Evolutionary conservation across 257 asterid genomes (phyloP).

Genomic region (Leonotis leonurus): DNA sequence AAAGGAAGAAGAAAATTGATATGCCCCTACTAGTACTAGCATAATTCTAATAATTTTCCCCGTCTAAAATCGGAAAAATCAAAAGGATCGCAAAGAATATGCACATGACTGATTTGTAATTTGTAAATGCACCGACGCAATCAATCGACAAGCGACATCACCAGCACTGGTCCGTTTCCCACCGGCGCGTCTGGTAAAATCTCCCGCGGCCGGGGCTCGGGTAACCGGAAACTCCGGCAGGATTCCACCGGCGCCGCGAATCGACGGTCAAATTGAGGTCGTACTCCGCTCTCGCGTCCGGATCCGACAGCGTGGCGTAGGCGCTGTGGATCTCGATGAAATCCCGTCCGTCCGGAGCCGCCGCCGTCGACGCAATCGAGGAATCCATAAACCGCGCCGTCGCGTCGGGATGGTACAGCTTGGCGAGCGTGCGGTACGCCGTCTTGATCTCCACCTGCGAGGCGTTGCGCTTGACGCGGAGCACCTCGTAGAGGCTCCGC

Average conservation of each 20-base stretch:
- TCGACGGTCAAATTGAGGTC: constrained; percentile 39
- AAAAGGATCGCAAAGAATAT: constrained; percentile 7
- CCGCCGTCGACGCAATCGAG: constrained; percentile 27
- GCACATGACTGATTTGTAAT: no score
- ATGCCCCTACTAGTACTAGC: no score
- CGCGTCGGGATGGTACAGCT: constrained; percentile 80
- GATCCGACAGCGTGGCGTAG: constrained; percentile 75
- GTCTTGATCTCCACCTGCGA: constrained; percentile 69
- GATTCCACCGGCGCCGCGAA: constrained; percentile 14
- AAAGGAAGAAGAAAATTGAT: neutral
- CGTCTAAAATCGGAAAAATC: constrained; percentile 3
- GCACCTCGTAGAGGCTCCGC: constrained; percentile 59
- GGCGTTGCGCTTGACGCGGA: constrained; percentile 54
- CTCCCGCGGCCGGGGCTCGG: constrained; percentile 35
- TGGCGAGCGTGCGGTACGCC: constrained; percentile 81
- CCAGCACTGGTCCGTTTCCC: constrained; percentile 99
- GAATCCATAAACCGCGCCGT: constrained; percentile 39
- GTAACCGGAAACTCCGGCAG: constrained; percentile 11
- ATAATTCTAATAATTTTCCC: neutral
- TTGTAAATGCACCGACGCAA: neutral
- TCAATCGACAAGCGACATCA: constrained; percentile 19
- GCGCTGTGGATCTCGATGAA: constrained; percentile 77
- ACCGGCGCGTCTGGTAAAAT: constrained; percentile 55
- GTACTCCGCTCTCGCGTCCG: constrained; percentile 56
- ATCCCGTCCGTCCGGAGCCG: constrained; percentile 31